Conservation (phyloP, 2,329 filamentous ascomycete species). For the Apiospora phragmitis region DNA sequence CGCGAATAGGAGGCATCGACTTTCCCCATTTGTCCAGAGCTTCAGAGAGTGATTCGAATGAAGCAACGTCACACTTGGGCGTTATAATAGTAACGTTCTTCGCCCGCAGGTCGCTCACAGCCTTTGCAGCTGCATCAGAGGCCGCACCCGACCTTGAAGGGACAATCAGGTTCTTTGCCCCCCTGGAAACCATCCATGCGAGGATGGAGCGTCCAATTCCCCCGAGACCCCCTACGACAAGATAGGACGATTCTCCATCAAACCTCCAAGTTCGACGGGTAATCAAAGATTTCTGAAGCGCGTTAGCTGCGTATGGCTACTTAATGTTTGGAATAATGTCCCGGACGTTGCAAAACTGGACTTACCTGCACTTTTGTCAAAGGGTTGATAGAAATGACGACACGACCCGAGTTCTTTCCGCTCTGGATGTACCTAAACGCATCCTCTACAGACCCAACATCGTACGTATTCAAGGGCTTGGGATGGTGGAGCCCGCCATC, state of each 20-base stretch:
- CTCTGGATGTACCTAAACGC: constrained; percentile 13
- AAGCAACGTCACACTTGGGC: constrained; percentile 25
- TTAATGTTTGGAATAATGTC: not conserved
- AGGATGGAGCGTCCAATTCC: constrained; percentile 51
- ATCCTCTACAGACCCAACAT: constrained; percentile 21
- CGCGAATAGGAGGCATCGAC: constrained; percentile 30
- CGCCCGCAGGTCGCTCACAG: constrained; percentile 15
- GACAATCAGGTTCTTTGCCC: constrained; percentile 48
- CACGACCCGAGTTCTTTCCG: not conserved
- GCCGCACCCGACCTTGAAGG: constrained; percentile 35
- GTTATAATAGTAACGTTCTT: not conserved
- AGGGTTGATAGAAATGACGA: not conserved
- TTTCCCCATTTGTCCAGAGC: not conserved
- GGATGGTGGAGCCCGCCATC: constrained; percentile 19
- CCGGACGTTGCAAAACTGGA: not conserved
- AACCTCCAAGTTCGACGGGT: not conserved
- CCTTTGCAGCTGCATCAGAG: constrained; percentile 21
- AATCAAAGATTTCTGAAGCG: not conserved
- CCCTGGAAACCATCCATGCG: constrained; percentile 49
- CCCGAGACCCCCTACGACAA: constrained; percentile 52
- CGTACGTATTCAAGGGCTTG: constrained; percentile 22
- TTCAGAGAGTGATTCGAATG: constrained; percentile 27
- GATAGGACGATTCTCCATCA: constrained; percentile 42
- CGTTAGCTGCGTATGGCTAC: not conserved
- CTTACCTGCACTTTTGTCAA: not conserved